phyloP scores from a whole-genome alignment of 2,329 filamentous ascomycete genomes.

The Pestalotiopsis sp. region DNA sequence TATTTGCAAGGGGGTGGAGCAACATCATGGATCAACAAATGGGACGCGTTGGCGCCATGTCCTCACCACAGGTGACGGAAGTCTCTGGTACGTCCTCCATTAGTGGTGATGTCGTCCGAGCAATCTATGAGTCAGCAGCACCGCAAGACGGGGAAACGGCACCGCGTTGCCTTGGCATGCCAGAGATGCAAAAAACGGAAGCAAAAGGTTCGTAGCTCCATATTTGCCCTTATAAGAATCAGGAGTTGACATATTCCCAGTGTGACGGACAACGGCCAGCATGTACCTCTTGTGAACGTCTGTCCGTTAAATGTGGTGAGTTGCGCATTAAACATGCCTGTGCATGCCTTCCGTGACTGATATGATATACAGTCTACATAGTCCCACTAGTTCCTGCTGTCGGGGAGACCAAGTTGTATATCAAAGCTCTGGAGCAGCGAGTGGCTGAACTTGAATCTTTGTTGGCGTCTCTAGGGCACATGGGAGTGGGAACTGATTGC shows the following conservation, averaged over 20 bases:
- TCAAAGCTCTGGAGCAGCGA: conserved; percentile 29
- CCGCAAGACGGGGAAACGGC: conserved; percentile 28
- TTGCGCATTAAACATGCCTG: conserved; percentile 3
- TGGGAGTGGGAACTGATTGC: conserved; percentile 20
- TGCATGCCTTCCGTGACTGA: neutral
- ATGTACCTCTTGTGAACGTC: conserved; percentile 28
- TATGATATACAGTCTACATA: conserved; percentile 25
- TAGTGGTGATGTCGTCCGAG: conserved; percentile 18
- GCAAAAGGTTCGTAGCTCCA: conserved; percentile 24
- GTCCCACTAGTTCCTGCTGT: conserved; percentile 31
- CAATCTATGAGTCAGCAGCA: conserved; percentile 15
- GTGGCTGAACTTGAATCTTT: conserved; percentile 28
- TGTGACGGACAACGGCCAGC: conserved; percentile 30
- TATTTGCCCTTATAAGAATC: neutral
- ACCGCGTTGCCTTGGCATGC: conserved; percentile 30
- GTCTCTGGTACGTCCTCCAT: conserved; percentile 17
- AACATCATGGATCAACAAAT: conserved; percentile 20
- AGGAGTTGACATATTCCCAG: conserved; percentile 14
- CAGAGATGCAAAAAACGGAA: conserved; percentile 31
- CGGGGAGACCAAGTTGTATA: conserved; percentile 31
- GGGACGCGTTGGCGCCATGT: conserved; percentile 21
- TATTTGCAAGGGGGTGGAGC: neutral
- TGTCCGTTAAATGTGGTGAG: conserved; percentile 32
- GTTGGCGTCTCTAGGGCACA: conserved; percentile 26
- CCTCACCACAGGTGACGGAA: conserved; percentile 24